Conservation (phyloP, 2,329 filamentous ascomycete species). For the Sodiomyces alkalinus region DNA sequence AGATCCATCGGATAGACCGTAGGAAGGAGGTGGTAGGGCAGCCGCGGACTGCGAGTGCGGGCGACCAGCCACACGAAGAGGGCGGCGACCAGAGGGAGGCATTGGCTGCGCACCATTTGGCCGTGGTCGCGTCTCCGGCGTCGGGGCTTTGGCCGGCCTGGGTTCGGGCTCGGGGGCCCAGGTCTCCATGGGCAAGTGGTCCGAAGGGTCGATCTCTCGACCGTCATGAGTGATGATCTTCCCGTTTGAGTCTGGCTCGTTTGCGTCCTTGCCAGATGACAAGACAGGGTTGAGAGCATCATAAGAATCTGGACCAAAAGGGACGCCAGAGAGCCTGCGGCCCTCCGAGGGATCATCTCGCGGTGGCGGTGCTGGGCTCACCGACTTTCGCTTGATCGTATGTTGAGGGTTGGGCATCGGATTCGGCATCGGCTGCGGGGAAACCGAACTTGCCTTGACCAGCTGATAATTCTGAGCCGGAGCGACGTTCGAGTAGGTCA, state of each 20-base stretch:
- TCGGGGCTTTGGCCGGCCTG: constrained; percentile 13
- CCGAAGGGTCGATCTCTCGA: constrained; percentile 63
- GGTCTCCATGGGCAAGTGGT: constrained; percentile 61
- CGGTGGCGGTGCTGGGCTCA: constrained; percentile 51
- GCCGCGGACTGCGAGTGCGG: constrained; percentile 31
- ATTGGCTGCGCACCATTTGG: constrained; percentile 38
- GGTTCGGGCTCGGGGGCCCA: constrained; percentile 66
- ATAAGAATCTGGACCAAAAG: constrained; percentile 64
- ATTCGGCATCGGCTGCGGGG: constrained; percentile 18
- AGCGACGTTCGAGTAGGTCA: constrained; percentile 21
- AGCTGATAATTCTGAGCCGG: constrained; percentile 14
- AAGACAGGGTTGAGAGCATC: constrained; percentile 52
- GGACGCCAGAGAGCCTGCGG: constrained; percentile 43
- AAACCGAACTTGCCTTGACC: constrained; percentile 25
- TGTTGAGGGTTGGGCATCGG: constrained; percentile 27
- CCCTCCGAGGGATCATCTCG: constrained; percentile 16
- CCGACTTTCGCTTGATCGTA: constrained; percentile 54
- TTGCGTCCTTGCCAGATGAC: constrained; percentile 30
- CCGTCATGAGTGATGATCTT: constrained; percentile 67
- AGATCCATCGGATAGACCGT: constrained; percentile 15
- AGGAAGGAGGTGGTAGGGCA: constrained; percentile 15
- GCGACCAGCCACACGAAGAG: constrained; percentile 32
- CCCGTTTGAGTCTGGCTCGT: no score
- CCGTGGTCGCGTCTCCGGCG: constrained; percentile 24
- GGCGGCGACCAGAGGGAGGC: constrained; percentile 33